A percentile compares a stretch with the other conserved stretches of the same genome.
phyloP scores from a whole-genome alignment of 176 grass and related monocot species.

The maize (Zea mays) region Zm-B73-REFERENCE-NAM-5.0 NC_050096.1:307321501-307322000 shows the following conservation, averaged over 20 bases:
- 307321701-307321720: slow-evolving; percentile 78
- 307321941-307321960: background rate
- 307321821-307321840: slow-evolving; percentile 23
- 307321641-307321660: slow-evolving; percentile 87
- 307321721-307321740: slow-evolving; percentile 86
- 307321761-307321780: slow-evolving; percentile 71
- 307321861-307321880: background rate
- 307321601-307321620: slow-evolving; percentile 29
- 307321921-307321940: background rate
- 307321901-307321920: slow-evolving; percentile 1
- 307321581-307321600: slow-evolving; percentile 26
- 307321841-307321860: background rate
- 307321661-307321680: slow-evolving; percentile 92
- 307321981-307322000: too few relatives aligned
- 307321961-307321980: too few relatives aligned
- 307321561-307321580: slow-evolving; percentile 19
- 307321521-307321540: slow-evolving; percentile 72
- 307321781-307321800: slow-evolving; percentile 25
- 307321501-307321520: slow-evolving; percentile 61
- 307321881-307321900: slow-evolving; percentile 5
- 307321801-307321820: slow-evolving; percentile 26
- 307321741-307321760: slow-evolving; percentile 70
- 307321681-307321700: slow-evolving; percentile 95
- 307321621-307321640: slow-evolving; percentile 47
- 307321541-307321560: slow-evolving; percentile 86